A percentile compares a stretch with the other conserved stretches of the same genome.
These are phyloP conservation scores for Talaromyces funiculosus DNA, from an alignment of 2,329 filamentous ascomycete genomes.

Conservation along the genomic window DNA sequence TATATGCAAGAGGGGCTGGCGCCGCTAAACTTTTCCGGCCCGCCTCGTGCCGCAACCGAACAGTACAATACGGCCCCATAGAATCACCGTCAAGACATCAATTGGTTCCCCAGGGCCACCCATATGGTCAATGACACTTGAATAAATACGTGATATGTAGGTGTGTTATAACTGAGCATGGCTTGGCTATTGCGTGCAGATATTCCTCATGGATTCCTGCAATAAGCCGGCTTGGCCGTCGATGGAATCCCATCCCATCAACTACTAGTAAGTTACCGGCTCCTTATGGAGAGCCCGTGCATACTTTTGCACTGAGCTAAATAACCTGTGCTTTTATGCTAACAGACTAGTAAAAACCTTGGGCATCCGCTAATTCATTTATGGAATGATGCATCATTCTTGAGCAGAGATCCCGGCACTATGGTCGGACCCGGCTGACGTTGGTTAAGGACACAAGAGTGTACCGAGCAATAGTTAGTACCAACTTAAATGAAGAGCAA, in stretches of 20 bases:
- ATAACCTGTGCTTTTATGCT: not conserved
- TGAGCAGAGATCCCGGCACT: not conserved
- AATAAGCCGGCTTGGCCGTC: not conserved
- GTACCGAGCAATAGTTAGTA: not conserved
- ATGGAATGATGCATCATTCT: not conserved
- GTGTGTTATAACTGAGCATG: not conserved
- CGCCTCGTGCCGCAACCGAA: not conserved
- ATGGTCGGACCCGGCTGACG: not conserved
- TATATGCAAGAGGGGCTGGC: no score
- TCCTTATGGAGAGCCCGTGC: not conserved
- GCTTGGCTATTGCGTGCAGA: not conserved
- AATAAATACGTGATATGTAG: not conserved
- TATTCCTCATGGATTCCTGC: not conserved
- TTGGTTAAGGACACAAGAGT: not conserved
- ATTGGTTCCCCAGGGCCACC: not conserved
- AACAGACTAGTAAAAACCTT: not conserved
- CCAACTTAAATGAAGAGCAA: not conserved
- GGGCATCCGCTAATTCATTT: not conserved
- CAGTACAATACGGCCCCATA: not conserved
- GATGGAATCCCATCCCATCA: not conserved
- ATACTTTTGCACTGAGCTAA: not conserved
- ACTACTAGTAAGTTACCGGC: not conserved
- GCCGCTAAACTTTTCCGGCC: not conserved
- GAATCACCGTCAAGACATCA: not conserved
- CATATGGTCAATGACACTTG: not conserved